Base-by-base conservation (phyloP, 768 basidiomycete genomes). In the Panaeolus papilionaceus region DNA sequence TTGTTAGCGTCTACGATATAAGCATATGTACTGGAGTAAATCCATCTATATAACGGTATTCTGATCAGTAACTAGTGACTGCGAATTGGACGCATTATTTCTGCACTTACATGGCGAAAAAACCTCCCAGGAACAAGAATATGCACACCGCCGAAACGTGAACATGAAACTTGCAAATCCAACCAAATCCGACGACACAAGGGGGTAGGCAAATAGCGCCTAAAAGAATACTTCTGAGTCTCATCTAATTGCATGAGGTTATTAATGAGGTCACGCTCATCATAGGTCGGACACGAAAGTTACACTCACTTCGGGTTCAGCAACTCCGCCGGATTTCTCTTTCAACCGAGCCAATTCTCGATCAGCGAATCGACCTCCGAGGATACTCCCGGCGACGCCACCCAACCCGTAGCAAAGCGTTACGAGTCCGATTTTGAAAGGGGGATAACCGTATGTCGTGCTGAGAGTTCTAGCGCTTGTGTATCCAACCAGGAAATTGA, bases 381-480 rank as follows among this genome's bases (percentile, higher is more conserved):
- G 28, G 7, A 82, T 5, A 62, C 81, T 82, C 1, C 83, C 82
- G 9, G 70, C 71, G n/a, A 83, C 65, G 64, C 72, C 77, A 8
- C 83, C 81, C 80, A 26, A 7, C 58, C 94, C 94, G 70, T 88
- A 91, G 0, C 90, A 78, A 10, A 96, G 84, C 4, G 94, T 84
- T 4, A 92, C 86, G 40, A 94, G 75, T 7, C 95, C 94, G 58
- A 91, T 86, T 33, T 86, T 79, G 9, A 94, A 79, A 0, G 94
- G 79, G 61, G 86, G 80, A 75, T 91, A 94, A 38, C 83, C 75
- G 71, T 95, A 95, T 1, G 83, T 76, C 45, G 78, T 74, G 8
- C 80, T 83, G n/a, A 95, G 80, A 0, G 91, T 92, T 65, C 90
- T 83, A 5, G 91, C 83, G 18, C 87, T 88, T 0, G 92, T 92